Percentiles rank a stretch among this genome's conserved stretches.
Evolutionary conservation across 257 asterid species (phyloP).

Genomic region (Solanum clarkiae): DNA sequence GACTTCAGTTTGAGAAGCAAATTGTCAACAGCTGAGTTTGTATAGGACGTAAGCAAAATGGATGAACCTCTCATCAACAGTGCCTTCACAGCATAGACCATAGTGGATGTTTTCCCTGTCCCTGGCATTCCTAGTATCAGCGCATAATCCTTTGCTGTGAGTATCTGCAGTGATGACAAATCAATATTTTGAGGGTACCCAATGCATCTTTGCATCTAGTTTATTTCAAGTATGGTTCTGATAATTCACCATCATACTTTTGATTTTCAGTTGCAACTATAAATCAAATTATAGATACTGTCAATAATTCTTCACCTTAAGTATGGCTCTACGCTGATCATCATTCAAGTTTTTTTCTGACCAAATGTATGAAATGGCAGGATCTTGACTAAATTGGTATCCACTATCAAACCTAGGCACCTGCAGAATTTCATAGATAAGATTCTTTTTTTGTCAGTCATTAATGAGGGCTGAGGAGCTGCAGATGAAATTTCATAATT

Average conservation of each 20-base stretch:
- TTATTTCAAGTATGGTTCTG: background rate
- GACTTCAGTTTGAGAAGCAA: constrained; percentile 74
- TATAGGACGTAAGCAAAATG: constrained; percentile 96
- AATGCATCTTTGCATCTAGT: background rate
- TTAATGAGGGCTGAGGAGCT: background rate
- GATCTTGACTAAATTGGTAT: constrained; percentile 83
- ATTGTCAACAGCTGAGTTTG: constrained; percentile 95
- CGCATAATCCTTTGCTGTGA: constrained; percentile 77
- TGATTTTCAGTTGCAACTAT: background rate
- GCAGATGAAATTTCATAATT: background rate
- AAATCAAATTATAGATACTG: background rate
- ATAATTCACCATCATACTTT: background rate
- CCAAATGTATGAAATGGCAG: constrained; percentile 80
- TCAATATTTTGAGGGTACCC: background rate
- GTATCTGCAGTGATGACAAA: constrained; percentile 46
- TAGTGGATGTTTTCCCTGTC: constrained; percentile 91
- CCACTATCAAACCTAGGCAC: constrained; percentile 90
- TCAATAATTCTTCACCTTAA: constrained; percentile 45
- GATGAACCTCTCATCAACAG: constrained; percentile 92
- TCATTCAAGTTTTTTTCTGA: constrained; percentile 72
- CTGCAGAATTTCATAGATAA: constrained; percentile 16
- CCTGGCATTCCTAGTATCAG: constrained; percentile 99
- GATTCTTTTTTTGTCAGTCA: background rate
- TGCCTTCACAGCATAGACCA: constrained; percentile 99
- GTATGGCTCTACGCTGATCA: constrained; percentile 89